Evolutionary conservation across 1,284 basidiomycete species (phyloP).

Genomic region (Polyporus tsugae): DNA sequence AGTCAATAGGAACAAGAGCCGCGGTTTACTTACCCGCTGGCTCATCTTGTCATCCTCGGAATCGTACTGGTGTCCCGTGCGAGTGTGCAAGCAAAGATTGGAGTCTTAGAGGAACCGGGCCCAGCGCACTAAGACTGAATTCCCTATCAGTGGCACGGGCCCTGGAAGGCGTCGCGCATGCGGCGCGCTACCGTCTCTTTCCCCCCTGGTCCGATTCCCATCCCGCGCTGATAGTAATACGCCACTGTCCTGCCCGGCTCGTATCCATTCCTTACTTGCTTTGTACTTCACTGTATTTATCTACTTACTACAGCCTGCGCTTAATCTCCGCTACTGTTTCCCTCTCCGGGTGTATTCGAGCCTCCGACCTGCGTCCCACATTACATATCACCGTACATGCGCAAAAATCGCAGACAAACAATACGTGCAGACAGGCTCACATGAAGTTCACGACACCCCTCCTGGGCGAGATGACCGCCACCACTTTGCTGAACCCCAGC

Average conservation of each 20-base stretch:
- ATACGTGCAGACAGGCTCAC: neutral
- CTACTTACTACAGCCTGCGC: no score
- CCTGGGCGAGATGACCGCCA: neutral
- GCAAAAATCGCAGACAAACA: neutral
- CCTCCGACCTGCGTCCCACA: no score
- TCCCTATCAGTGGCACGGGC: no score
- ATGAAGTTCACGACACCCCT: neutral
- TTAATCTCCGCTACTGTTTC: no score
- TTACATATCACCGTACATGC: neutral
- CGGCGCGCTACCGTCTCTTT: no score
- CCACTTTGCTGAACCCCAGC: neutral
- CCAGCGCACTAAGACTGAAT: neutral
- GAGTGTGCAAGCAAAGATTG: neutral
- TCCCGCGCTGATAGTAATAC: no score
- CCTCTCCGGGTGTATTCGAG: no score
- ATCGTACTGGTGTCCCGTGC: neutral
- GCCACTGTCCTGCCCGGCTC: no score
- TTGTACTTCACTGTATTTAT: no score
- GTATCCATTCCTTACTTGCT: no score
- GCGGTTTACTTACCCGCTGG: neutral
- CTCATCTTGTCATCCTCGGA: neutral
- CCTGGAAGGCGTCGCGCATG: no score
- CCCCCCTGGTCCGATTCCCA: no score
- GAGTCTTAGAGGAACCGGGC: neutral
- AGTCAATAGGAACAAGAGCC: neutral